Conservation (phyloP, 208 protist species). For the Trypanosoma mega region DNA sequence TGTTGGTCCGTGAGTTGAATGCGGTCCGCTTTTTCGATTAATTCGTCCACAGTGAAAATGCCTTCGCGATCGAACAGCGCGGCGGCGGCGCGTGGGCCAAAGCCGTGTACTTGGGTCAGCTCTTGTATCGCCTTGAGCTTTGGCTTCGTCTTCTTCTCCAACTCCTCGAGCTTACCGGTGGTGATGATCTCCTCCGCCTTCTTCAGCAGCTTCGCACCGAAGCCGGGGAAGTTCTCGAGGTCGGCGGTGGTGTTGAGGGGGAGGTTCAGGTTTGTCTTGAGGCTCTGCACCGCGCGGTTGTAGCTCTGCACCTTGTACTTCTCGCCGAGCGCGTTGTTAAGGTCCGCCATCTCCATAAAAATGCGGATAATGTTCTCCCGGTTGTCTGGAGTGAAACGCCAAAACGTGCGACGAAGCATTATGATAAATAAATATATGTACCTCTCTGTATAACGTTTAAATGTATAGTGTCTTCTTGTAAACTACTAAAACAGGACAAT, state of each 20-base stretch:
- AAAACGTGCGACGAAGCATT: conserved; percentile 68
- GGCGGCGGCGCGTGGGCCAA: conserved; percentile 79
- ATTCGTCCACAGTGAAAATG: conserved; percentile 89
- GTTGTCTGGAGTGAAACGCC: conserved; percentile 44
- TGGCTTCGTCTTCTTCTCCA: conserved; percentile 89
- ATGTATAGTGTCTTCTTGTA: too few relatives aligned
- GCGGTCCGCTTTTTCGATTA: conserved; percentile 76
- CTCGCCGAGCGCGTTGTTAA: conserved; percentile 87
- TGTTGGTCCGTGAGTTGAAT: conserved; percentile 79
- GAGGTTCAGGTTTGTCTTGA: conserved; percentile 86
- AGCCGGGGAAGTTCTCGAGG: conserved; percentile 69
- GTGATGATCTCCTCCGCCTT: conserved; percentile 90
- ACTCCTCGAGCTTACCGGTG: conserved; percentile 86
- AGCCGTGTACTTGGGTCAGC: conserved; percentile 86
- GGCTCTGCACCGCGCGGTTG: conserved; percentile 73
- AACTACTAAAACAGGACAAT: too few relatives aligned
- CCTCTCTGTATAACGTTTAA: not conserved
- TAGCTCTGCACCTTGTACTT: conserved; percentile 89
- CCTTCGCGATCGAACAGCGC: conserved; percentile 87
- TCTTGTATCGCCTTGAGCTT: conserved; percentile 89
- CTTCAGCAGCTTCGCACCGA: conserved; percentile 81
- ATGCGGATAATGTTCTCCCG: conserved; percentile 89
- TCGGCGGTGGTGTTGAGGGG: conserved; percentile 68
- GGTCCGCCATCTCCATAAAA: conserved; percentile 86
- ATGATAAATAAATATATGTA: conserved; percentile 12